A percentile compares a stretch with the other conserved stretches of the same genome.
Conservation (phyloP, 2,329 filamentous ascomycete species). For the Xylaria sp. region DNA sequence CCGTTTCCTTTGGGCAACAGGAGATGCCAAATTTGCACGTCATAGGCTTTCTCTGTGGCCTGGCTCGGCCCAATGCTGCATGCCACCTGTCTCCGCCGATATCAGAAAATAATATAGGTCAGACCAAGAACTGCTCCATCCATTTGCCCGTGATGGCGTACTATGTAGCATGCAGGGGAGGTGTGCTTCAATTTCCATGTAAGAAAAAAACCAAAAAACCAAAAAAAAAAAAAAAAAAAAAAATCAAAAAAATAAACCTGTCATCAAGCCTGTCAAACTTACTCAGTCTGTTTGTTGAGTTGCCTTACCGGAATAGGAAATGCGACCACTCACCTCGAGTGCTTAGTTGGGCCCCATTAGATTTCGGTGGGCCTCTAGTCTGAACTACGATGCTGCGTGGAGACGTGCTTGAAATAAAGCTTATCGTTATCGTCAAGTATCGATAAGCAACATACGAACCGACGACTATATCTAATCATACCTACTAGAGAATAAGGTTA, state of each 20-base stretch:
- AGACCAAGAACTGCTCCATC: background rate
- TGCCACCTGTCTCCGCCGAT: constrained; percentile 22
- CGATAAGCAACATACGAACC: constrained; percentile 1
- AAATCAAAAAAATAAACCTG: background rate
- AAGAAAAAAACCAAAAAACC: background rate
- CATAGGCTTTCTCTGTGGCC: constrained; percentile 12
- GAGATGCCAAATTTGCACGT: constrained; percentile 16
- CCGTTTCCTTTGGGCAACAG: constrained; percentile 14
- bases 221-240: background rate
- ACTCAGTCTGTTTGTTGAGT: background rate
- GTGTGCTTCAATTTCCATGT: no score
- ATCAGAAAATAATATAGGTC: constrained; percentile 11
- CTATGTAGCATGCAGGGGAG: constrained; percentile 8
- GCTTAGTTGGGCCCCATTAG: background rate
- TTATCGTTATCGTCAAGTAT: constrained; percentile 10
- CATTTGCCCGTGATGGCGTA: constrained; percentile 3
- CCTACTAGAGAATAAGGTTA: background rate
- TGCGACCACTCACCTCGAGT: background rate
- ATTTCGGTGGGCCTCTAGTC: background rate
- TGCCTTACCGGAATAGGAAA: constrained; percentile 20
- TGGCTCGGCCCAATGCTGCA: constrained; percentile 28
- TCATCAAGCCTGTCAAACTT: background rate
- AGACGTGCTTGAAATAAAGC: no score
- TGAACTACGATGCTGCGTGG: no score
- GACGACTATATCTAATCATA: no score